Evolutionary conservation across 768 basidiomycete species (phyloP), one percentile per base, ranked within the genome.

Genomic region (Serpula lacrymans): DNA sequence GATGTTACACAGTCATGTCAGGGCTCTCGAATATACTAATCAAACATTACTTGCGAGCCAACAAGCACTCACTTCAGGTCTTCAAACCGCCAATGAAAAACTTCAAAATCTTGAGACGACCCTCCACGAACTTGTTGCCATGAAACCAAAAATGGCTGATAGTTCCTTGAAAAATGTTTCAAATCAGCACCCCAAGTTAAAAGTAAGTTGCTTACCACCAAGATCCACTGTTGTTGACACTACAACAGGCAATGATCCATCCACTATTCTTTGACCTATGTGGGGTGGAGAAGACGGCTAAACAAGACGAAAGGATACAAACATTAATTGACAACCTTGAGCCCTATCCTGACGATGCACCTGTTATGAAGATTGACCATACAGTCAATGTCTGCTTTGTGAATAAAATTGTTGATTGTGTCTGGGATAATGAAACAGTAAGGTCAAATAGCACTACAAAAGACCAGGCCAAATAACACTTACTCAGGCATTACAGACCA

Each of bases 381-480:
- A 18, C 17, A 21, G 27, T 40, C 4, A 40, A 40, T 22, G 2
- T 30, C 10, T 6, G 8, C 17, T 40, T 39, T 18, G 21, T 39
- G 3, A 20, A n/a, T 2, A 16, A 40, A 5, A 23, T 40, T 0
- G 11, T 32, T 34, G 13, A 40, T 4, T 7, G 18, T 21, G 29
- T 40, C 0, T 32, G 39, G 39, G 39, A 33, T 5, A 40, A 40
- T 5, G 20, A 40, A 32, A 40, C 21, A 10, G 39, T 40, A 14
- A 39, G 38, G 4, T 5, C 6, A 16, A 29, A 39, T 16, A n/a
- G n/a, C n/a, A n/a, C n/a, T n/a, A n/a, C n/a, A n/a, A n/a, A n/a
- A n/a, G n/a, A n/a, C n/a, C n/a, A n/a, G n/a, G n/a, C n/a, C n/a
- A n/a, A n/a, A n/a, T n/a, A n/a, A n/a, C n/a, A n/a, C n/a, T n/a